phyloP scores from a whole-genome alignment of 202 grass and related monocot genomes.

The Saccharum hybrid region DNA sequence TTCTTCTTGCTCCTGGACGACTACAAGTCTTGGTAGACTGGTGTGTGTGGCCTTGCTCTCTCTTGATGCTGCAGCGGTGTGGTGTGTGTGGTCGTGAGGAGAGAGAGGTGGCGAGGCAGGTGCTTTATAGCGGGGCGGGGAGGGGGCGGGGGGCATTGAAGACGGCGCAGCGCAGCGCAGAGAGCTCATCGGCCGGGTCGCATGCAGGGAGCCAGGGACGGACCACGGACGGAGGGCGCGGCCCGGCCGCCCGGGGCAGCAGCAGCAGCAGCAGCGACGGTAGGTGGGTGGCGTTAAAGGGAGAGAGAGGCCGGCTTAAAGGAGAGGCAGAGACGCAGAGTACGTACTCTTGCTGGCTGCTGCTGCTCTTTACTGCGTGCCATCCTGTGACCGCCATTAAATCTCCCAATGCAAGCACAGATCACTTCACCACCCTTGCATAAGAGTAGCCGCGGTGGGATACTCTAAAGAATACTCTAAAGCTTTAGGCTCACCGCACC shows the following conservation, averaged over 20 bases:
- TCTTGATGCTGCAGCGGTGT: slow-evolving; percentile 10
- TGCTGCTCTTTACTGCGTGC: slow-evolving; percentile 42
- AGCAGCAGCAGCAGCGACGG: slow-evolving; percentile 29
- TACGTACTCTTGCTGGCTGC: slow-evolving; percentile 58
- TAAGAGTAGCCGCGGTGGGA: no score
- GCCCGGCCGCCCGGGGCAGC: background rate
- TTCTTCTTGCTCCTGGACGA: background rate
- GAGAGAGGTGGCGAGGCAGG: background rate
- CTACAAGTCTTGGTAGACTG: background rate
- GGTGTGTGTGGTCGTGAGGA: slow-evolving; percentile 16
- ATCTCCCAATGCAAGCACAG: no score
- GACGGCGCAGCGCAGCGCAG: slow-evolving; percentile 47
- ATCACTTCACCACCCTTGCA: no score
- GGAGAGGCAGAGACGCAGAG: slow-evolving; percentile 35
- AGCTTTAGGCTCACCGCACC: no score
- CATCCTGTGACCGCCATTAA: slow-evolving; percentile 61
- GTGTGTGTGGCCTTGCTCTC: background rate
- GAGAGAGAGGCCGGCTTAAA: slow-evolving; percentile 40
- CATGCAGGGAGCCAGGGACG: background rate
- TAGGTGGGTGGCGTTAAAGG: slow-evolving; percentile 55
- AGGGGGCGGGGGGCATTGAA: slow-evolving; percentile 42
- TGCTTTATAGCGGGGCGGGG: slow-evolving; percentile 44
- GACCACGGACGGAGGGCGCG: background rate
- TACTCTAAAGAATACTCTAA: no score
- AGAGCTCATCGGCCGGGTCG: slow-evolving; percentile 39